Evolutionary conservation across 2,329 filamentous ascomycete species (phyloP).

Genomic region (Ceratocystis harringtonii): DNA sequence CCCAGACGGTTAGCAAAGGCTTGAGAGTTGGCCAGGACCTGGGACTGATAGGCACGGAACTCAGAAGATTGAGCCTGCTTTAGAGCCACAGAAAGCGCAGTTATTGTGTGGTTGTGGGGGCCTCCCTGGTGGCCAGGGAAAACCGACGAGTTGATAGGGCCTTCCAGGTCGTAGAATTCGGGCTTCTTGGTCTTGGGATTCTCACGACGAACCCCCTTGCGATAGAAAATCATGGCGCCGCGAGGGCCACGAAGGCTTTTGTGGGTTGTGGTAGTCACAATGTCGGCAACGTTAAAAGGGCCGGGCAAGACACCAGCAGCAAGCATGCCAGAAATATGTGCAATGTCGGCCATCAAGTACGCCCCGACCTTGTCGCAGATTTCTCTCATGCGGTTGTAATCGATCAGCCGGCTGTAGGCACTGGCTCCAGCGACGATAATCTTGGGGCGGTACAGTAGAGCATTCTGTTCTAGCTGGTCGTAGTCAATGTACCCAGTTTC

Average conservation of each 20-base stretch:
- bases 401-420: conserved; percentile 89
- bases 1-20: conserved; percentile 58
- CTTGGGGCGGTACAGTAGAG: conserved; percentile 83
- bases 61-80: conserved; percentile 83
- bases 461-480: conserved; percentile 73
- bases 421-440: conserved; percentile 89
- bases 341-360: conserved; percentile 92
- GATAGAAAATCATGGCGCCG: conserved; percentile 97
- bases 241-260: conserved; percentile 91
- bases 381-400: conserved; percentile 82
- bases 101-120: conserved; percentile 98
- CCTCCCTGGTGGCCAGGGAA: conserved; percentile 98
- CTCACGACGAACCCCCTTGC: conserved; percentile 71
- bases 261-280: conserved; percentile 96
- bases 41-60: conserved; percentile 84
- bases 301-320: conserved; percentile 82
- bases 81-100: conserved; percentile 80
- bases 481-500: conserved; percentile 92
- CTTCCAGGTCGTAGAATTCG: conserved; percentile 77
- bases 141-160: conserved; percentile 86
- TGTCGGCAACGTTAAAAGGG: conserved; percentile 78
- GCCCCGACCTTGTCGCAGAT: conserved; percentile 84
- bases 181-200: conserved; percentile 78
- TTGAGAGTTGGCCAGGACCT: conserved; percentile 82
- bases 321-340: conserved; percentile 88